Evolutionary conservation across 2,329 filamentous ascomycete species (phyloP), one percentile per base, ranked within the genome.

Genomic region (Phialocephala subalpina): DNA sequence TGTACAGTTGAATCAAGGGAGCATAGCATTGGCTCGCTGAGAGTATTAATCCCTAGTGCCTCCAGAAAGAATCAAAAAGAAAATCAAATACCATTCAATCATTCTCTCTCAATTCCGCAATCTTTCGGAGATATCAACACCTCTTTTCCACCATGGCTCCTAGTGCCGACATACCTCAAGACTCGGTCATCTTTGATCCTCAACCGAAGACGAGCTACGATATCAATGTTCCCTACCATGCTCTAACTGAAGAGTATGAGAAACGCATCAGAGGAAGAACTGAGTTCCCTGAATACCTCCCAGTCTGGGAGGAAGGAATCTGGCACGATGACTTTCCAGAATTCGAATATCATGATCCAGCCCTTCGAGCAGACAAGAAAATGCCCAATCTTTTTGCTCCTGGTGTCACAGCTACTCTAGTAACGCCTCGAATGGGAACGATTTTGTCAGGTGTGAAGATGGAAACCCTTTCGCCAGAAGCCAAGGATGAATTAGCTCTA

Each of bases 361-460:
- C 81, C 4, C 75, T 83, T 47, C 80, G 81, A 65, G 91, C 91
- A 47, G 83, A 92, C 76, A 86, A 86, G 72, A 82, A 83, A 7
- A 90, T 90, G 79, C 88, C 83, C 66, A 82, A 83, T 12, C 81
- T 91, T 0, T 73, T 91, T 11, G 81, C 82, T 0, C 85, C 87
- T 1, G 88, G 88, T 0, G 88, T 84, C 25, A 85, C 89, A 70
- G 85, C 90, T 18, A 87, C 83, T 1, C 81, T 89, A 67, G 78
- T 92, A 47, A 80, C 78, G 12, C 78, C 78, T n/a, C 73, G 73
- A 38, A 80, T 82, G 68, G 80, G 80, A 20, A 79, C 79, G 3
- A 78, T 81, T 61, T 73, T 82, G 33, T 74, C 74, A 18, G 79
- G 79, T 1, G 72, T 81, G 33, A 80, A 81, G 67, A 69, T 82